Base-by-base conservation (phyloP, 177 flowering plant species). In the Tripterygium wilfordii region DNA sequence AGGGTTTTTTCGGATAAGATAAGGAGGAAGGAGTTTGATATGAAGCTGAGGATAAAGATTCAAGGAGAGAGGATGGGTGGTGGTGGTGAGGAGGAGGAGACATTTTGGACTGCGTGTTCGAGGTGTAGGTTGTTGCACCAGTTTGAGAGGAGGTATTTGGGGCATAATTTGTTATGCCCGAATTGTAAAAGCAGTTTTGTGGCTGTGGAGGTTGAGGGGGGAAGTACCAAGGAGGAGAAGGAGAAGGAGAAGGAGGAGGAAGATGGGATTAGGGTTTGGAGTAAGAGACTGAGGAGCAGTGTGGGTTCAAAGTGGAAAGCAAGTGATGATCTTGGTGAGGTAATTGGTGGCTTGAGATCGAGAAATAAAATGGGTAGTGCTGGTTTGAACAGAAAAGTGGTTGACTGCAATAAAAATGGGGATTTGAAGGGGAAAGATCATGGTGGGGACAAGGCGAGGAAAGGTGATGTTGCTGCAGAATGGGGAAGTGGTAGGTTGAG, bases 101-200 rank as follows among this genome's bases (percentile, higher is more conserved):
- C 77, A 36, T 87, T 87, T 59, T 69, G 80, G 83, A 76, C 94
- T 2, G 76, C 73, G 4, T 86, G 97, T 54, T 64, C 81, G 31
- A 62, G 57, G 38, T 86, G 97, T 47, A 29, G 75, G 49, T 57
- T 72, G 67, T 56, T 73, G 67, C 88, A 89, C 42, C 63, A 82
- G 72, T 83, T 89, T 53, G 88, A 89, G 63, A 79, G 72, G 66
- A 71, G 49, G 72, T 84, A 84, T 53, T 45, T 89, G 44, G 87
- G 85, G 47, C 83, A 79, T 36, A 69, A 46, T 53, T 61, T 90
- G 59, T 48, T 82, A 39, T 90, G 94, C 47, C 88, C 92, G 19
- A 69, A 70, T 23, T 86, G 97, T 64, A 77, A 57, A 41, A 82
- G 74, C 62, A 79, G 79, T 30, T 86, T 89, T 58, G 25, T 57